These are phyloP conservation scores for Diplodia sapinea DNA, from an alignment of 2,329 filamentous ascomycete species.

Conservation along the genomic window DNA sequence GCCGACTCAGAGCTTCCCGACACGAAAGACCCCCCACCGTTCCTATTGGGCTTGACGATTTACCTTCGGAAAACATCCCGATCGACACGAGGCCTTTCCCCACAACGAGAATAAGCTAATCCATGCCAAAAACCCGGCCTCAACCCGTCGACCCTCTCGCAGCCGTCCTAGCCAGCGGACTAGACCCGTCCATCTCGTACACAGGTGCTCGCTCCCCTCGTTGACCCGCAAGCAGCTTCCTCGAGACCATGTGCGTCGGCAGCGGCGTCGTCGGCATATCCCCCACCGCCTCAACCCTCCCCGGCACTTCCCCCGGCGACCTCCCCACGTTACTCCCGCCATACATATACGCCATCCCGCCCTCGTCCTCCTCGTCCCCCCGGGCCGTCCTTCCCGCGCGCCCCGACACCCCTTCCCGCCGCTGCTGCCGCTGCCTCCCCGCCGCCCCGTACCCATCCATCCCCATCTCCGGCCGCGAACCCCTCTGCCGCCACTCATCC, in stretches of 20 bases:
- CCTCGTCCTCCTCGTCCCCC: background rate
- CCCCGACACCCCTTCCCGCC: background rate
- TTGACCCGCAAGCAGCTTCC: slow-evolving; percentile 37
- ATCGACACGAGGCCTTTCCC: background rate
- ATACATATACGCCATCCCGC: background rate
- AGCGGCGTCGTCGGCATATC: background rate
- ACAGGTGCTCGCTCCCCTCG: background rate
- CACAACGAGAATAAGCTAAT: background rate
- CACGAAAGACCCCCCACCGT: background rate
- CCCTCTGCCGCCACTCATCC: too few relatives aligned
- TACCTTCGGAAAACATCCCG: background rate
- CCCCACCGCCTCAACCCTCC: slow-evolving; percentile 11
- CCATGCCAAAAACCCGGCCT: background rate
- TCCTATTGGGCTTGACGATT: background rate
- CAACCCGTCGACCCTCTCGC: background rate
- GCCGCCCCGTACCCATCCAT: background rate
- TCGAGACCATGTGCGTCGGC: slow-evolving; percentile 32
- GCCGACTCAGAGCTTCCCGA: background rate
- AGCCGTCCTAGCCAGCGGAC: background rate
- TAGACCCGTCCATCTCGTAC: slow-evolving; percentile 12
- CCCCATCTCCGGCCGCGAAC: background rate
- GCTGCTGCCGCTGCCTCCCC: background rate
- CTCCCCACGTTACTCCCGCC: slow-evolving; percentile 14
- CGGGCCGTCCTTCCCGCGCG: background rate
- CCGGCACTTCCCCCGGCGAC: slow-evolving; percentile 6